Conservation (phyloP, 352 stramenopile genomes). For the Phytopythium vexans region DNA sequence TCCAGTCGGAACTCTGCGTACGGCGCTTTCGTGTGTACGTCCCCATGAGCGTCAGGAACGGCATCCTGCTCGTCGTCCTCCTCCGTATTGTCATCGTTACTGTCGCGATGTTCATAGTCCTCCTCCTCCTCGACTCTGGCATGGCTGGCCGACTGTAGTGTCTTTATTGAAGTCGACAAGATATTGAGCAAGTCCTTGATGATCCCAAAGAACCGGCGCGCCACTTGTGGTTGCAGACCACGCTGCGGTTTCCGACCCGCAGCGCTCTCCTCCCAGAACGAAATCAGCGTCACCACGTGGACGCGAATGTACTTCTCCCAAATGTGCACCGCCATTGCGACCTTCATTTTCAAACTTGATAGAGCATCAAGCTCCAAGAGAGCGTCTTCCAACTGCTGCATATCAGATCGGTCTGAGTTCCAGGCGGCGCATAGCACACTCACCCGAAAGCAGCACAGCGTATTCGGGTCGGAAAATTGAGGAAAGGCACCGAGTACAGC, state of each 20-base stretch:
- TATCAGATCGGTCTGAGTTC: slow-evolving; percentile 79
- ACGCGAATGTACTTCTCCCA: slow-evolving; percentile 83
- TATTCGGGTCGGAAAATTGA: slow-evolving; percentile 54
- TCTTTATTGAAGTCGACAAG: slow-evolving; percentile 32
- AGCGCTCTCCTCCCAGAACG: slow-evolving; percentile 81
- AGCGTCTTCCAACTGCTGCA: slow-evolving; percentile 81
- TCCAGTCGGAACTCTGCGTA: slow-evolving; percentile 32
- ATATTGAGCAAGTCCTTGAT: slow-evolving; percentile 59
- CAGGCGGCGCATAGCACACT: slow-evolving; percentile 64
- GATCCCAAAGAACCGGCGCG: slow-evolving; percentile 74
- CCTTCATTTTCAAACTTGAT: slow-evolving; percentile 28
- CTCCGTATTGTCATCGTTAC: slow-evolving; percentile 19
- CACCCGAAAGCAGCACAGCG: slow-evolving; percentile 67
- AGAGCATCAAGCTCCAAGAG: slow-evolving; percentile 61
- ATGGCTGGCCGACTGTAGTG: slow-evolving; percentile 6
- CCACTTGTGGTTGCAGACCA: slow-evolving; percentile 72
- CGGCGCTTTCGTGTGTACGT: slow-evolving; percentile 18
- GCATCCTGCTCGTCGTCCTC: slow-evolving; percentile 27
- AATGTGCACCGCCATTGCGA: slow-evolving; percentile 66
- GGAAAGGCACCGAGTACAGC: slow-evolving; percentile 53
- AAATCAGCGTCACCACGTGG: slow-evolving; percentile 77
- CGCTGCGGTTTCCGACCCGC: slow-evolving; percentile 59
- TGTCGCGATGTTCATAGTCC: slow-evolving; percentile 6
- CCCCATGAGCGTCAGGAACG: slow-evolving; percentile 16
- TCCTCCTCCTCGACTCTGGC: not conserved